A percentile compares a stretch with the other conserved stretches of the same genome.
Conservation (phyloP, 2,329 filamentous ascomycete genomes). For the Paracoccidioides lutzii region DNA sequence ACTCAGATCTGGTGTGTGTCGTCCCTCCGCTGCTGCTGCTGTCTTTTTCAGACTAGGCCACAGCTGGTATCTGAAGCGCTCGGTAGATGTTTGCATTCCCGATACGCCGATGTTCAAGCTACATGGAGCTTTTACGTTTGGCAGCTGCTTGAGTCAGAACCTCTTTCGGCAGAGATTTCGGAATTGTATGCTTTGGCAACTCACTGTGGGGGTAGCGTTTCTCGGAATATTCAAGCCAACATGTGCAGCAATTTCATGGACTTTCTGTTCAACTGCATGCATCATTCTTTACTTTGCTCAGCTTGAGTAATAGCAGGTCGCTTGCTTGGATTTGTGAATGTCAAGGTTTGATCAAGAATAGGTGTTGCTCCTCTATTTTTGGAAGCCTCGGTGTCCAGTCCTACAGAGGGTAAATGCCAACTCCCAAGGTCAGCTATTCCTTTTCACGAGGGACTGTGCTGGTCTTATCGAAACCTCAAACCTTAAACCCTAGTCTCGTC, state of each 20-base stretch:
- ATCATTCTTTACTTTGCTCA: neutral
- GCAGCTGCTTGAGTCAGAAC: neutral
- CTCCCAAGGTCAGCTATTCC: neutral
- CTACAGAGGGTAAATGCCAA: neutral
- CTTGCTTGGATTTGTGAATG: neutral
- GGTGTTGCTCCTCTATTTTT: neutral
- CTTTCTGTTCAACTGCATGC: conserved; percentile 4
- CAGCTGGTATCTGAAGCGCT: conserved; percentile 14
- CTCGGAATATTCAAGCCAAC: conserved; percentile 15
- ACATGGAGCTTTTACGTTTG: neutral
- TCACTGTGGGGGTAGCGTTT: conserved; percentile 14
- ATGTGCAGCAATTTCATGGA: conserved; percentile 9
- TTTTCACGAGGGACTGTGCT: neutral
- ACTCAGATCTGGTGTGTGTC: conserved; percentile 10
- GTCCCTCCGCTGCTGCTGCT: conserved; percentile 5
- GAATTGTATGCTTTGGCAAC: neutral
- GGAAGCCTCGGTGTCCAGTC: neutral
- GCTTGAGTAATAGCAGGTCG: conserved; percentile 3
- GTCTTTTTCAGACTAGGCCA: conserved; percentile 15
- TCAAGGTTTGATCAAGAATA: neutral
- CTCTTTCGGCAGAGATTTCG: neutral
- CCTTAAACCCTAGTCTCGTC: neutral
- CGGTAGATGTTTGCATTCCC: conserved; percentile 8
- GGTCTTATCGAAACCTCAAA: conserved; percentile 1
- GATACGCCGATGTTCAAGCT: conserved; percentile 1